Conservation (phyloP, 129 eudicot genomes). For the Lonicera japonica region DNA sequence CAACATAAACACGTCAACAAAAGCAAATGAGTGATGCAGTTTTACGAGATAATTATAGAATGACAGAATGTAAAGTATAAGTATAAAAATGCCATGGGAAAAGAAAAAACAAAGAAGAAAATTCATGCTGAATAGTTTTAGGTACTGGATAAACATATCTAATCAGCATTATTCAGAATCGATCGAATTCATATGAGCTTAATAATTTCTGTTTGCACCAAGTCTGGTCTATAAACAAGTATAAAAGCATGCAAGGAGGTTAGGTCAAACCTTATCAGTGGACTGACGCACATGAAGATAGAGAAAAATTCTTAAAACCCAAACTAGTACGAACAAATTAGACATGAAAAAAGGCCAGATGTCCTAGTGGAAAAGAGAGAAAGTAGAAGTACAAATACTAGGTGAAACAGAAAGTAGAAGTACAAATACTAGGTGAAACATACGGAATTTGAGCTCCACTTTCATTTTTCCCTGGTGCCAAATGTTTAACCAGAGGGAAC, state of each 20-base stretch:
- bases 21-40: not conserved
- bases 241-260: too few species aligned
- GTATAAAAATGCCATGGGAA: not conserved
- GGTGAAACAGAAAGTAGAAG: constrained; percentile 33
- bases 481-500: constrained; percentile 80
- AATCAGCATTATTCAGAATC: not conserved
- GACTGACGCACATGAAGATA: too few species aligned
- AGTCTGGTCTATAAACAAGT: not conserved
- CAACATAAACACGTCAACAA: constrained; percentile 40
- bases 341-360: too few species aligned
- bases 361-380: too few species aligned
- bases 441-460: constrained; percentile 77
- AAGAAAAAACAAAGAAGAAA: too few species aligned
- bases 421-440: constrained; percentile 18
- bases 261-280: too few species aligned
- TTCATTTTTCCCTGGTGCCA: constrained; percentile 50
- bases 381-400: not conserved
- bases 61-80: not conserved
- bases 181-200: not conserved
- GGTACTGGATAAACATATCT: not conserved
- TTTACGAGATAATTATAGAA: too few species aligned
- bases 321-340: too few species aligned
- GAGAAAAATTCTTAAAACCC: too few species aligned
- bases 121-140: too few species aligned
- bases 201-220: not conserved